phyloP scores from a whole-genome alignment of 495 filamentous ascomycete species.

The Amniculicola lignicola region DNA sequence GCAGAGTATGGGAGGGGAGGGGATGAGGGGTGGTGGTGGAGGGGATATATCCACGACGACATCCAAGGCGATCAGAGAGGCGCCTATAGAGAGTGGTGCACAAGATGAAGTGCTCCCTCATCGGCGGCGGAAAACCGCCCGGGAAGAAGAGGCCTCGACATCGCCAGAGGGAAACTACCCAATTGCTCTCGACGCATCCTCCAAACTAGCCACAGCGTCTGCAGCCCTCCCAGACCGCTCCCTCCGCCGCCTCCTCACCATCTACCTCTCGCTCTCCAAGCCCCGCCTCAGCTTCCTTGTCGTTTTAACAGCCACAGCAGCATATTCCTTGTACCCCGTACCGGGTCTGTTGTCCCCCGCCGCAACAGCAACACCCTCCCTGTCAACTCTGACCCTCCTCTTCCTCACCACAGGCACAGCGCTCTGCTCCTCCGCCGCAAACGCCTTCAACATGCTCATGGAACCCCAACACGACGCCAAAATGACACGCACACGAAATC shows the following conservation, averaged over 20 bases:
- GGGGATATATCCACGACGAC: no score
- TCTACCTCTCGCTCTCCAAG: slow-evolving; percentile 88
- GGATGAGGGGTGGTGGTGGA: no score
- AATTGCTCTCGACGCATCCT: slow-evolving; percentile 80
- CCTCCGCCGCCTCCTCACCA: slow-evolving; percentile 70
- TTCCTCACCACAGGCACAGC: slow-evolving; percentile 90
- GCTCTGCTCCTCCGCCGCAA: slow-evolving; percentile 79
- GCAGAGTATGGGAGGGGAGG: no score
- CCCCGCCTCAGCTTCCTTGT: slow-evolving; percentile 90
- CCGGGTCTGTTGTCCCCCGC: slow-evolving; percentile 69
- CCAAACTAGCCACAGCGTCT: slow-evolving; percentile 69
- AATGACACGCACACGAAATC: slow-evolving; percentile 87
- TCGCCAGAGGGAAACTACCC: slow-evolving; percentile 28
- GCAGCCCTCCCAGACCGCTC: slow-evolving; percentile 65
- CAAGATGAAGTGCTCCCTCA: slow-evolving; percentile 37
- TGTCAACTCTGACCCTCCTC: slow-evolving; percentile 83
- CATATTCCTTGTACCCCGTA: slow-evolving; percentile 90
- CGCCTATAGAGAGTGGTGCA: no score
- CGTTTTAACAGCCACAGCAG: slow-evolving; percentile 83
- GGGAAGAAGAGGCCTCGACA: slow-evolving; percentile 20
- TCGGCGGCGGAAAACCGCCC: slow-evolving; percentile 38
- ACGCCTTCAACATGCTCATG: slow-evolving; percentile 94
- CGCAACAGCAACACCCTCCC: slow-evolving; percentile 71
- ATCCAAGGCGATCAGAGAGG: no score
- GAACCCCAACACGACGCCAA: slow-evolving; percentile 86